Percentiles rank a stretch among this genome's conserved stretches.
phyloP scores from a whole-genome alignment of 495 filamentous ascomycete species.

The Evansstolkia leycettana region DNA sequence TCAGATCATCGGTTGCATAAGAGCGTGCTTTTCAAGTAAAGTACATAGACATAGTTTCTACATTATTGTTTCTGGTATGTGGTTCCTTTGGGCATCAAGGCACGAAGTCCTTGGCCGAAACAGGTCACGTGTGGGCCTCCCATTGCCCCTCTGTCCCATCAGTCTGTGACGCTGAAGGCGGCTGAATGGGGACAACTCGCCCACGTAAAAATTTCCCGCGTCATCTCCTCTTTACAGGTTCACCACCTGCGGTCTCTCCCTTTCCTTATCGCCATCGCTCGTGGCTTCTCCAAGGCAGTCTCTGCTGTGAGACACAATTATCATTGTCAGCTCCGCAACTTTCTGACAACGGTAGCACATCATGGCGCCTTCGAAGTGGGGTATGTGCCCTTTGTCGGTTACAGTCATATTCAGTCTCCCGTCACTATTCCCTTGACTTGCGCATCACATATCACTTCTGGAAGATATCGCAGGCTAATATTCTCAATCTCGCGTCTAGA shows the following conservation, averaged over 20 bases:
- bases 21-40: too few species aligned
- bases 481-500: conserved; percentile 29
- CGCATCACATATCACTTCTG: neutral
- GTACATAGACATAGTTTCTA: too few species aligned
- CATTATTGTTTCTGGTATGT: too few species aligned
- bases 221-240: neutral
- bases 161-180: conserved; percentile 7
- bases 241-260: conserved; percentile 9
- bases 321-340: neutral
- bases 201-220: conserved; percentile 22
- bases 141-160: conserved; percentile 3
- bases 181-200: conserved; percentile 7
- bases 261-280: conserved; percentile 3
- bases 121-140: neutral
- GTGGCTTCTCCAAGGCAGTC: conserved; percentile 7
- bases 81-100: neutral
- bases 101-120: neutral
- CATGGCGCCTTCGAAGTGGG: conserved; percentile 41
- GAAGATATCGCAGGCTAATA: neutral
- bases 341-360: conserved; percentile 9
- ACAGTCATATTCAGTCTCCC: neutral
- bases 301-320: neutral
- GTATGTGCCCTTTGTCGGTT: conserved; percentile 18
- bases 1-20: too few species aligned
- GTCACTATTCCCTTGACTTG: neutral